Evolutionary conservation across 495 filamentous ascomycete species (phyloP).

Genomic region (Talaromyces nanjingensis): DNA sequence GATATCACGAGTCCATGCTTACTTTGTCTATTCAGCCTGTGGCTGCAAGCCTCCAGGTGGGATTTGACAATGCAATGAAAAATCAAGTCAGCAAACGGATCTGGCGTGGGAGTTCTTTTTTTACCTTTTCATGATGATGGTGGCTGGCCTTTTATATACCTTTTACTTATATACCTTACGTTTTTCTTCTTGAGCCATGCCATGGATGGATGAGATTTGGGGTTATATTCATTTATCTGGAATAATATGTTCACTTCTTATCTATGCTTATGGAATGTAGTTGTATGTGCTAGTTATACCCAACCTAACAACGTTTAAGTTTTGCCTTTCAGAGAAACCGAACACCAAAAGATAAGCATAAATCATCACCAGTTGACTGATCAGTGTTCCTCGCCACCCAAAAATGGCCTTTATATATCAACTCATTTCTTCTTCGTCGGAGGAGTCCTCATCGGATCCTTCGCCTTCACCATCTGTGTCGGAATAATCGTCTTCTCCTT

Average conservation of each 20-base stretch:
- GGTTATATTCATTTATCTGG: not conserved
- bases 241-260: not conserved
- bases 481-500: not conserved
- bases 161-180: constrained; percentile 1
- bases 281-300: not conserved
- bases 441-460: not conserved
- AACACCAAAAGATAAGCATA: no score
- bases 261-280: not conserved
- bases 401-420: not conserved
- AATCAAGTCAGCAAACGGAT: constrained; percentile 3
- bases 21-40: constrained; percentile 7
- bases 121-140: constrained; percentile 3
- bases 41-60: constrained; percentile 2
- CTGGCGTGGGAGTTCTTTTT: constrained; percentile 5
- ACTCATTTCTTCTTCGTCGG: not conserved
- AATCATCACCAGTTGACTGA: not conserved
- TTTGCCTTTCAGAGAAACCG: no score
- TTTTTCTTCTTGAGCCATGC: not conserved
- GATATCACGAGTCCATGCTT: constrained; percentile 9
- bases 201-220: constrained; percentile 5
- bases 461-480: not conserved
- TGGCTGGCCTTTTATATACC: constrained; percentile 5
- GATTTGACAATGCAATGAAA: constrained; percentile 4
- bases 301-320: not conserved
- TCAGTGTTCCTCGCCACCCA: not conserved